Conservation (phyloP, 2,329 filamentous ascomycete species). For the Epichloe gansuensis region DNA sequence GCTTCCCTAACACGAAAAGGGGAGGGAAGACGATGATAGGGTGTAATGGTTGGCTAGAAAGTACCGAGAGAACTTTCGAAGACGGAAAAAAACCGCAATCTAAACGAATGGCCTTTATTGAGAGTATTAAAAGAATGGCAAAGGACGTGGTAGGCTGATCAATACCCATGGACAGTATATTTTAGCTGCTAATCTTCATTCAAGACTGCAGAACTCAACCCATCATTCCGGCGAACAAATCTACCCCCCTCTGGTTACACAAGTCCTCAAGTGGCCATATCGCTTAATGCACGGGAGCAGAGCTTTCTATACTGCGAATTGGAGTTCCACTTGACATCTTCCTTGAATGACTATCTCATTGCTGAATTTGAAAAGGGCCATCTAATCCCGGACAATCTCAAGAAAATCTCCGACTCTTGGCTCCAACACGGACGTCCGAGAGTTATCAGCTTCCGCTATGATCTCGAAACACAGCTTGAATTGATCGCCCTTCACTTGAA, state of each 20-base stretch:
- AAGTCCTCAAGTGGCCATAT: constrained; percentile 28
- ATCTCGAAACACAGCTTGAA: constrained; percentile 47
- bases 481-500: constrained; percentile 36
- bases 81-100: constrained; percentile 15
- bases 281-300: constrained; percentile 42
- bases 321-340: constrained; percentile 39
- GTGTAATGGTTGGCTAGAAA: constrained; percentile 43
- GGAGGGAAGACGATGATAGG: constrained; percentile 41
- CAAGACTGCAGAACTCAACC: constrained; percentile 22
- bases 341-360: constrained; percentile 39
- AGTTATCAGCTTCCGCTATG: constrained; percentile 45
- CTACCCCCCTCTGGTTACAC: background rate
- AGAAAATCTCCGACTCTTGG: constrained; percentile 39
- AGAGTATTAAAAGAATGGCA: constrained; percentile 38
- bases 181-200: constrained; percentile 8
- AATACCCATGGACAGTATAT: background rate
- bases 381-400: constrained; percentile 36
- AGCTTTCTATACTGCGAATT: constrained; percentile 47
- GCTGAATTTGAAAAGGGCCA: constrained; percentile 42
- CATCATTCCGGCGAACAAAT: constrained; percentile 3
- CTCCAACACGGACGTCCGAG: constrained; percentile 37
- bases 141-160: constrained; percentile 35
- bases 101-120: constrained; percentile 30
- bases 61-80: constrained; percentile 17
- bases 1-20: constrained; percentile 24